Evolutionary conservation across 2,329 filamentous ascomycete species (phyloP).

Genomic region (Fusarium nurragi): DNA sequence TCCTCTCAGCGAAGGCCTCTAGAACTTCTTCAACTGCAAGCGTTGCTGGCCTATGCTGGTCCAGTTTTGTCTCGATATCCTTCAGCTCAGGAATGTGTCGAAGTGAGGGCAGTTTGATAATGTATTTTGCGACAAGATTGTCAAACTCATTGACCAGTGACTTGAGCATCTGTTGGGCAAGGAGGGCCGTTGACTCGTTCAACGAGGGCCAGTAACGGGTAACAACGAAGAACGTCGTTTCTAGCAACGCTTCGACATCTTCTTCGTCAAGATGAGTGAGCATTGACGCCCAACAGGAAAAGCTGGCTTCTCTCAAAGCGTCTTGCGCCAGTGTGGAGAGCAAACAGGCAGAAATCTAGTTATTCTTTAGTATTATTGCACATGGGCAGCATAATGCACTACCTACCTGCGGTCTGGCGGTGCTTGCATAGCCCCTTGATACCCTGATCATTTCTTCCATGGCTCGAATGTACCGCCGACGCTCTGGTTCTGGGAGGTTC

Average conservation of each 20-base stretch:
- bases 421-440: slow-evolving; percentile 76
- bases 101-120: slow-evolving; percentile 82
- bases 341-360: slow-evolving; percentile 87
- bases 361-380: background rate
- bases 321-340: slow-evolving; percentile 82
- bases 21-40: slow-evolving; percentile 65
- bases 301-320: slow-evolving; percentile 79
- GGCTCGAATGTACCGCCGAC: slow-evolving; percentile 79
- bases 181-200: slow-evolving; percentile 65
- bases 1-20: slow-evolving; percentile 75
- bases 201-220: slow-evolving; percentile 81
- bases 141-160: slow-evolving; percentile 72
- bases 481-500: slow-evolving; percentile 70
- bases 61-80: slow-evolving; percentile 73
- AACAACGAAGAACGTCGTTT: slow-evolving; percentile 90
- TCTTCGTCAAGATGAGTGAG: slow-evolving; percentile 78
- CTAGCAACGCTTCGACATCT: slow-evolving; percentile 81
- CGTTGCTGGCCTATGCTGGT: slow-evolving; percentile 65
- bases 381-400: background rate
- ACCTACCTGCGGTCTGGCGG: slow-evolving; percentile 84
- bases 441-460: slow-evolving; percentile 88
- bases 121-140: slow-evolving; percentile 69
- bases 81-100: slow-evolving; percentile 73
- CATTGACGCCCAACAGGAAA: slow-evolving; percentile 85
- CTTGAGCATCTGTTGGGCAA: slow-evolving; percentile 70